Conservation (phyloP, 1,284 basidiomycete genomes). For the Rhodofomes roseus region DNA sequence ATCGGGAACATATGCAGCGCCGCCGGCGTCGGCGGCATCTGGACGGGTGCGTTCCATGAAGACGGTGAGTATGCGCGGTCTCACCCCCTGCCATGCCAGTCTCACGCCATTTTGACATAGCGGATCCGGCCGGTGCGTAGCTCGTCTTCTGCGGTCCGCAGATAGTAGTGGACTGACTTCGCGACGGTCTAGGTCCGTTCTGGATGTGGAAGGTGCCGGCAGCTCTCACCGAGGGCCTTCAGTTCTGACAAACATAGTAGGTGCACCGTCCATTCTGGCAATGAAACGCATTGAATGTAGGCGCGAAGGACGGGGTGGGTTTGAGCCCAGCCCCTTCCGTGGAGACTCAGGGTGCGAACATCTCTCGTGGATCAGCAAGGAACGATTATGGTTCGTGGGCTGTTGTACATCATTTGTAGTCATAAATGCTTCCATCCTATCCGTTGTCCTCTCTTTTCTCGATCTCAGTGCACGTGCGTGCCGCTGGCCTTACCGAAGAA, state of each 20-base stretch:
- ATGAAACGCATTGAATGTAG: neutral
- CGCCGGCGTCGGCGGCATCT: conserved; percentile 59
- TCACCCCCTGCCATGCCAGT: neutral
- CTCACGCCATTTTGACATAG: conserved; percentile 25
- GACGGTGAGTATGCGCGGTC: conserved; percentile 36
- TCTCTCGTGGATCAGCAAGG: neutral
- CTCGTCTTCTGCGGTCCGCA: neutral
- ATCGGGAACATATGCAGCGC: conserved; percentile 59
- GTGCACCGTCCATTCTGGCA: neutral
- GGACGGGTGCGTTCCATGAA: conserved; percentile 59
- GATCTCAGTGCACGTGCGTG: neutral
- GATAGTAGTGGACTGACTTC: neutral
- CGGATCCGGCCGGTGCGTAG: conserved; percentile 55
- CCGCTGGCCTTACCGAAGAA: conserved; percentile 41
- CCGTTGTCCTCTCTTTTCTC: neutral
- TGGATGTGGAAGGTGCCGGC: conserved; percentile 56
- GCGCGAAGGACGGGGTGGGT: neutral
- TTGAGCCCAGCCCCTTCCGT: too few relatives aligned
- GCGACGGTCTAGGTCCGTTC: conserved; percentile 44
- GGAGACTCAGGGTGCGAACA: neutral
- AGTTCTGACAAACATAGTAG: conserved; percentile 9
- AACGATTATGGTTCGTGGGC: neutral
- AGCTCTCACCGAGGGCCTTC: conserved; percentile 14
- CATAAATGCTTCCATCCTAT: neutral
- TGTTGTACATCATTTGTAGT: conserved; percentile 7